Percentiles rank a stretch among this genome's conserved stretches.
These are phyloP conservation scores for Elaeis oleifera DNA, from an alignment of 202 grass and related monocot species.

Conservation along the genomic window DNA sequence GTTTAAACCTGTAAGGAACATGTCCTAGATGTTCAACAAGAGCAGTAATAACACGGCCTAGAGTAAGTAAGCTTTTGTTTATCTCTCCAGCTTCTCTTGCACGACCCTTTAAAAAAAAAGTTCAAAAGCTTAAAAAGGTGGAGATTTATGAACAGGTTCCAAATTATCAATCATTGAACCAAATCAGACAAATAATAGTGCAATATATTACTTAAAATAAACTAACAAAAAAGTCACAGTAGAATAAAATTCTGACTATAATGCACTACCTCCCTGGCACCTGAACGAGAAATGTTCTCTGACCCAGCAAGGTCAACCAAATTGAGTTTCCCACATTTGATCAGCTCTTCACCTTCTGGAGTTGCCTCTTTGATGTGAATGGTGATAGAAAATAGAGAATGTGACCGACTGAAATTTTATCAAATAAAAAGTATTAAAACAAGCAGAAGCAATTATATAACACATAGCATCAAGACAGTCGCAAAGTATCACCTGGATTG, in stretches of 20 bases:
- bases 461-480: not conserved
- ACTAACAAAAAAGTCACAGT: constrained; percentile 1
- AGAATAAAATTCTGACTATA: not conserved
- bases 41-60: constrained; percentile 92
- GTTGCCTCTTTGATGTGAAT: constrained; percentile 99
- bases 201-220: not conserved
- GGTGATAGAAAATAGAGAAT: constrained; percentile 96
- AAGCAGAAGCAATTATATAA: constrained; percentile 5
- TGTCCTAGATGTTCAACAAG: constrained; percentile 94
- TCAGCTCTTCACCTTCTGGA: constrained; percentile 95
- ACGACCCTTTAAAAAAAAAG: constrained; percentile 50
- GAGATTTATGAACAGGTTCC: not conserved
- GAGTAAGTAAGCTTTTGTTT: constrained; percentile 96
- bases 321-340: constrained; percentile 96
- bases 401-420: constrained; percentile 71
- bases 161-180: not conserved
- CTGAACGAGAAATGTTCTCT: constrained; percentile 92
- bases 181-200: not conserved
- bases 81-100: constrained; percentile 98
- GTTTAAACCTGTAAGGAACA: constrained; percentile 79
- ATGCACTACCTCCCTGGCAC: constrained; percentile 74
- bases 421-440: constrained; percentile 1
- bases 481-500: constrained; percentile 67
- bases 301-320: constrained; percentile 93
- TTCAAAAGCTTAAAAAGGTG: not conserved